Percentiles rank a stretch among this genome's conserved stretches.
Conservation (phyloP, 1,284 basidiomycete species). For the Boletus sp. region DNA sequence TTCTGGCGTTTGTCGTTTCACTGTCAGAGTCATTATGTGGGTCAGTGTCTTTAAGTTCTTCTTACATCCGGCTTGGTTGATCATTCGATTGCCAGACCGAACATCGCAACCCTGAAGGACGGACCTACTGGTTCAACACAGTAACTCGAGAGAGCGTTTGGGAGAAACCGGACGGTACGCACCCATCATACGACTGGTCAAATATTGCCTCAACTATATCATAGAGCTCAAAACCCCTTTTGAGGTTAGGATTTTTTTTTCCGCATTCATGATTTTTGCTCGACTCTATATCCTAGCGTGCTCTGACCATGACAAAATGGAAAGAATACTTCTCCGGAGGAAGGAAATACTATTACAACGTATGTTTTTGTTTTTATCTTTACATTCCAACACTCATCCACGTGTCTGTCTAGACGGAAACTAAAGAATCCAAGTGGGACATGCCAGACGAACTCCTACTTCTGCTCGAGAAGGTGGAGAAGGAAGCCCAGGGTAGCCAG, state of each 20-base stretch:
- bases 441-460: conserved; percentile 85
- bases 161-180: conserved; percentile 80
- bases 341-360: conserved; percentile 91
- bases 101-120: conserved; percentile 78
- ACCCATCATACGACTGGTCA: conserved; percentile 15
- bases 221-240: conserved; percentile 79
- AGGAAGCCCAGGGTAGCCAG: conserved; percentile 48
- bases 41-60: conserved; percentile 22
- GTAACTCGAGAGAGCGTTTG: conserved; percentile 75
- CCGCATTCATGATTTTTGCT: conserved; percentile 3
- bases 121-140: conserved; percentile 86
- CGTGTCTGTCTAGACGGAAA: conserved; percentile 53
- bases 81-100: conserved; percentile 50
- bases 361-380: conserved; percentile 34
- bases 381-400: background rate
- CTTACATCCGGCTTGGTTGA: conserved; percentile 3
- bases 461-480: conserved; percentile 79
- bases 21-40: conserved; percentile 24
- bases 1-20: background rate
- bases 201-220: conserved; percentile 13
- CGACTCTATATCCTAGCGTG: conserved; percentile 50
- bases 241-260: conserved; percentile 52
- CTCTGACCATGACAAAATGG: conserved; percentile 85
- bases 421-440: conserved; percentile 93
- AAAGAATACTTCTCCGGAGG: conserved; percentile 90